Evolutionary conservation across 2,329 filamentous ascomycete species (phyloP).

Genomic region (Pseudogymnoascus sp.): DNA sequence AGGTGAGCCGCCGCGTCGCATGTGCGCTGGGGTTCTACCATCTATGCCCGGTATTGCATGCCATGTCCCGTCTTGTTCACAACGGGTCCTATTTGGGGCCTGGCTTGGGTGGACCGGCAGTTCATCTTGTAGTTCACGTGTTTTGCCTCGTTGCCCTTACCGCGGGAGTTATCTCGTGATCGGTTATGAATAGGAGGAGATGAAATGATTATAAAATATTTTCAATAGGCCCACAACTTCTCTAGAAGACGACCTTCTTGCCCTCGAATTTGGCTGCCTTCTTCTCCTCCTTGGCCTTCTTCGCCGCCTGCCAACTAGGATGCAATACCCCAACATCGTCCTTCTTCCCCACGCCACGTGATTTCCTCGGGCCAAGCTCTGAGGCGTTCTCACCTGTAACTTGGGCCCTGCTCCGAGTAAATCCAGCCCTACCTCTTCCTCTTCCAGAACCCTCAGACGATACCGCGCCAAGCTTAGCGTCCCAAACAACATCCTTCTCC

Average conservation of each 20-base stretch:
- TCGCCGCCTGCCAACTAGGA: conserved; percentile 51
- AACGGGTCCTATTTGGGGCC: conserved; percentile 6
- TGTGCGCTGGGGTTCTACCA: conserved; percentile 31
- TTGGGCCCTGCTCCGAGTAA: conserved; percentile 11
- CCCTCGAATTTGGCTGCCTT: conserved; percentile 45
- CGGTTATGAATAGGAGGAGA: background rate
- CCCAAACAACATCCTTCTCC: conserved; percentile 46
- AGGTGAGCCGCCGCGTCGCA: conserved; percentile 26
- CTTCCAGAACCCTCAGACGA: conserved; percentile 11
- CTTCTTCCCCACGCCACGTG: conserved; percentile 30
- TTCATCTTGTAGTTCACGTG: conserved; percentile 23
- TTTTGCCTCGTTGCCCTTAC: conserved; percentile 11
- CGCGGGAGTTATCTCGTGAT: background rate
- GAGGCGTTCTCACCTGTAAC: conserved; percentile 25
- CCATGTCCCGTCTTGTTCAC: conserved; percentile 18
- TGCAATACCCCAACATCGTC: conserved; percentile 48
- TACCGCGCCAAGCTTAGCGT: conserved; percentile 46
- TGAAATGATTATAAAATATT: conserved; percentile 6
- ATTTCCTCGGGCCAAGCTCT: conserved; percentile 22
- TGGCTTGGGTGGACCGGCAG: conserved; percentile 21
- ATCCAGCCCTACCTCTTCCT: conserved; percentile 13
- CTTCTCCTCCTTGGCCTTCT: conserved; percentile 48
- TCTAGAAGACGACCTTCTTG: conserved; percentile 52
- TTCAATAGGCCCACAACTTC: conserved; percentile 7
- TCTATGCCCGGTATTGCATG: conserved; percentile 27